These are phyloP conservation scores for Plasmodium inui DNA, from an alignment of 169 alveolate species.

Conservation along the genomic window DNA sequence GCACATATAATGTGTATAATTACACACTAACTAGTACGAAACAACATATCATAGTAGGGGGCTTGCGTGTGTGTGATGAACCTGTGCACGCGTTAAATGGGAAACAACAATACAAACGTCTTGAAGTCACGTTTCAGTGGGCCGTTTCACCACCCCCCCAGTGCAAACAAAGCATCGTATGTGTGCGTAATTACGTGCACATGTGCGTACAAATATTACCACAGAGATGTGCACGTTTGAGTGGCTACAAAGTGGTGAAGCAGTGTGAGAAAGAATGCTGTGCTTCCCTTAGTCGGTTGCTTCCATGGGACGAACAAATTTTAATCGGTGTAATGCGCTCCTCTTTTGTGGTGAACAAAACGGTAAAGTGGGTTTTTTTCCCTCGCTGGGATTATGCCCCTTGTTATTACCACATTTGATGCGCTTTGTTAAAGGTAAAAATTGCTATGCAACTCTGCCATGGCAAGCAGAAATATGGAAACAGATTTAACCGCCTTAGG, in stretches of 20 bases:
- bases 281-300: not conserved
- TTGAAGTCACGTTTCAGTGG: not conserved
- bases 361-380: not conserved
- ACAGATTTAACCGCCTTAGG: not conserved
- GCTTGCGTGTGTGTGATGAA: not conserved
- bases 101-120: not conserved
- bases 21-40: not conserved
- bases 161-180: not conserved
- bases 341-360: not conserved
- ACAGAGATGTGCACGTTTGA: not conserved
- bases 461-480: not conserved
- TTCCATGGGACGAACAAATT: not conserved
- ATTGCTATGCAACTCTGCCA: not conserved
- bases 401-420: not conserved
- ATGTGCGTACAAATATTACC: not conserved
- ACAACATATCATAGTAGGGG: not conserved
- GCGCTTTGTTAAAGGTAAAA: not conserved
- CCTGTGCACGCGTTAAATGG: not conserved
- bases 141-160: not conserved
- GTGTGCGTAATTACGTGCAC: not conserved
- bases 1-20: not conserved
- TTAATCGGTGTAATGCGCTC: not conserved
- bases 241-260: not conserved
- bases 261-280: not conserved
- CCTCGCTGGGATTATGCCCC: not conserved